Percentiles rank a stretch among this genome's conserved stretches.
Conservation (phyloP, 2,329 filamentous ascomycete genomes). For the Aureobasidium vineae region DNA sequence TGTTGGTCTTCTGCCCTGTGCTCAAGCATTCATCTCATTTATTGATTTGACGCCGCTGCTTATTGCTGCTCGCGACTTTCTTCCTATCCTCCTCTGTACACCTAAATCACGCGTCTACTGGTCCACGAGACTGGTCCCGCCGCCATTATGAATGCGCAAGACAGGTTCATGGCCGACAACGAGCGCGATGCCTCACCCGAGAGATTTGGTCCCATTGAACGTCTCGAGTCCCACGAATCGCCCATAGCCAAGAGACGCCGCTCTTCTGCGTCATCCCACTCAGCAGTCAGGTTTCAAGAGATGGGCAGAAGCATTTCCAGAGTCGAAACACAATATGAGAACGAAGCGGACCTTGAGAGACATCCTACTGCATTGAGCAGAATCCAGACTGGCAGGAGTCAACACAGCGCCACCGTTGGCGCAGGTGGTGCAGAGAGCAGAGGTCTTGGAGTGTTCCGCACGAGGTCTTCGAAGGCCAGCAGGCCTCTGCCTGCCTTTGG, state of each 20-base stretch:
- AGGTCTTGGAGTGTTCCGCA: constrained; percentile 35
- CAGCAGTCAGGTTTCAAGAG: constrained; percentile 54
- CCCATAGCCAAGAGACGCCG: constrained; percentile 23
- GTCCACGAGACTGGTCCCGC: not conserved
- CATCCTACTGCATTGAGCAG: constrained; percentile 67
- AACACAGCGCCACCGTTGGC: constrained; percentile 72
- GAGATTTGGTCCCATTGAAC: constrained; percentile 34
- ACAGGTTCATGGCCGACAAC: constrained; percentile 54
- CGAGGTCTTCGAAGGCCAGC: constrained; percentile 49
- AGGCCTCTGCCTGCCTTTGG: constrained; percentile 67
- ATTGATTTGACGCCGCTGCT: constrained; percentile 10
- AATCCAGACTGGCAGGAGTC: constrained; percentile 67
- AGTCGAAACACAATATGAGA: constrained; percentile 62
- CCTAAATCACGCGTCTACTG: not conserved
- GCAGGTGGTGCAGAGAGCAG: constrained; percentile 27
- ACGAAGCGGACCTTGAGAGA: constrained; percentile 56
- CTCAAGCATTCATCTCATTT: constrained; percentile 20
- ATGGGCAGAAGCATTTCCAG: constrained; percentile 54
- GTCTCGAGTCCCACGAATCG: constrained; percentile 17
- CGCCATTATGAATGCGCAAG: constrained; percentile 51
- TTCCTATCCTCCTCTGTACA: not conserved
- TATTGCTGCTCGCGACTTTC: not conserved
- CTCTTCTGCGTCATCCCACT: constrained; percentile 51
- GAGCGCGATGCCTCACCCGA: constrained; percentile 56
- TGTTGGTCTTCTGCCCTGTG: constrained; percentile 6